phyloP scores from a whole-genome alignment of 2,329 filamentous ascomycete genomes.

The Boeremia lycopersici region DNA sequence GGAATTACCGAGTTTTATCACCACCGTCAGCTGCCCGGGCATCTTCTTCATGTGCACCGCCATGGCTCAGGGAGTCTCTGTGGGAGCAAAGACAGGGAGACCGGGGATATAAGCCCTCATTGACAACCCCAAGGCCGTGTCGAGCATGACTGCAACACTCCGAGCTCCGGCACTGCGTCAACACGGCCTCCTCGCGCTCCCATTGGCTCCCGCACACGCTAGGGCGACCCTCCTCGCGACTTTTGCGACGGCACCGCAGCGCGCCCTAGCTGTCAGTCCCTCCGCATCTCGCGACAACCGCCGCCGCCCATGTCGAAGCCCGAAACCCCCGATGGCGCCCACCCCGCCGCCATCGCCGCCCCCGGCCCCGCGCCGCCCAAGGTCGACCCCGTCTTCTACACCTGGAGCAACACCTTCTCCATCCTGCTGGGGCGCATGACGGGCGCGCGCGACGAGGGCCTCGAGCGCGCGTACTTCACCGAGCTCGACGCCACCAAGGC shows the following conservation, averaged over 20 bases:
- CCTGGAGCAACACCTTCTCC: conserved; percentile 85
- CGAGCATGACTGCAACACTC: conserved; percentile 27
- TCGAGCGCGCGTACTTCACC: conserved; percentile 70
- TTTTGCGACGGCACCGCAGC: conserved; percentile 29
- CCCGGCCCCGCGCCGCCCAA: conserved; percentile 27
- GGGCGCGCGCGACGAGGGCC: conserved; percentile 31
- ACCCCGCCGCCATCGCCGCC: conserved; percentile 26
- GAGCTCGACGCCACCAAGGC: conserved; percentile 78
- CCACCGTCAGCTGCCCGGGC: conserved; percentile 66
- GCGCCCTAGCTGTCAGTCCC: conserved; percentile 18
- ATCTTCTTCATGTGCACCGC: conserved; percentile 59
- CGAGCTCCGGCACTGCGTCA: conserved; percentile 22
- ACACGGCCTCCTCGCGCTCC: conserved; percentile 5
- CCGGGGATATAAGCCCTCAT: conserved; percentile 1
- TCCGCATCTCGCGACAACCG: not conserved
- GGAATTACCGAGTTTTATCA: conserved; percentile 81
- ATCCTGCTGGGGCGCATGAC: conserved; percentile 70
- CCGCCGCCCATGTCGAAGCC: conserved; percentile 31
- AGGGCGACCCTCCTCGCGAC: conserved; percentile 13
- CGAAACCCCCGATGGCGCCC: conserved; percentile 38
- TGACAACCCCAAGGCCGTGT: conserved; percentile 6
- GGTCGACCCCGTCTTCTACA: conserved; percentile 52
- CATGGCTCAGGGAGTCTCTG: conserved; percentile 17
- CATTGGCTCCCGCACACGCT: conserved; percentile 30
- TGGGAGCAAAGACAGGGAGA: not conserved